Base-by-base conservation (phyloP, 352 stramenopile species). In the Pythium apleroticum region DNA sequence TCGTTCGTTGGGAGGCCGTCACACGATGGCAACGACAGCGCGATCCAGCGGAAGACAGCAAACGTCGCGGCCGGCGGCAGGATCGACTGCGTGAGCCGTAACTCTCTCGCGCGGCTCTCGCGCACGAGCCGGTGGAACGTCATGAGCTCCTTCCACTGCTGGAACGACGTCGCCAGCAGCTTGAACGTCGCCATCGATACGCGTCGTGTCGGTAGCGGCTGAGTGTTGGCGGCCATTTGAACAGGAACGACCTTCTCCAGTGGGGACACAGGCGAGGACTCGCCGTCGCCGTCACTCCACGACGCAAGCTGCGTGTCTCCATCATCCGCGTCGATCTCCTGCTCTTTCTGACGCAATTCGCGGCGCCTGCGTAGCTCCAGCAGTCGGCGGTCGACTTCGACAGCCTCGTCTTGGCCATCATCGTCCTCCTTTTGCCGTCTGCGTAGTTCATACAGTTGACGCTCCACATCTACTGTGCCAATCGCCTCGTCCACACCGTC, bases 11-110 rank as follows among this genome's bases (percentile, higher is more conserved):
- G 0, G 9, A 78, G 72, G 41, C 55, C 14, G 8, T 74, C 27
- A 19, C 67, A 58, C 27, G 71, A 69, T 3, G 78, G 78, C 0
- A 91, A 66, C 35, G 63, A 70, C 5, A 63, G 10, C 4, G 52
- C 53, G 30, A 89, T 60, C 80, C 82, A 91, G 24, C 65, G 76
- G 54, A 89, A 87, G 14, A 89, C 19, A 0, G 77, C 72, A 48
- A 75, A 60, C 9, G 71, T 78, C 43, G 77, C 78, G 19, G 70
- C 53, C 3, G 74, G 60, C 14, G 74, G 55, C 19, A 78, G 57
- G 6, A 78, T 19, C 0, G 66, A 52, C 8, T 76, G 71, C 0
- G 65, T 59, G 20, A 74, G 39, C 1, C 63, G 63, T 7, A 73
- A 2, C 33, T 80, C 60, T 1, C 75, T 71, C 0, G 58, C 28